Percentiles rank a stretch among this genome's conserved stretches.
Conservation (phyloP, 345 rosid species). For the Hevea brasiliensis region DNA sequence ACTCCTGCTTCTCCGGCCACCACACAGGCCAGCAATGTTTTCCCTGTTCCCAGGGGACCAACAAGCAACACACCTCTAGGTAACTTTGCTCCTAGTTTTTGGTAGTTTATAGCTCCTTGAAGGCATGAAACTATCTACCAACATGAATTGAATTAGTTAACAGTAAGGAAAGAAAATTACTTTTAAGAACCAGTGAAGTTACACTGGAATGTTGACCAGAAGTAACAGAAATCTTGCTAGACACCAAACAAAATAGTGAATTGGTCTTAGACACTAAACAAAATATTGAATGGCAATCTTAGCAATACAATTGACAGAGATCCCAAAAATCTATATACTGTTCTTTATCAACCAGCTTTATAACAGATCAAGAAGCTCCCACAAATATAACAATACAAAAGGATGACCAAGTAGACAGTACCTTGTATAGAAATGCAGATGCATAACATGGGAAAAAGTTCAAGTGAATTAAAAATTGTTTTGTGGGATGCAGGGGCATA, state of each 20-base stretch:
- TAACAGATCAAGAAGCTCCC: background rate
- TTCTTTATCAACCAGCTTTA: background rate
- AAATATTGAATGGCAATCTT: background rate
- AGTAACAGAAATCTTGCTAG: conserved; percentile 1
- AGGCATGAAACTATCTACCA: conserved; percentile 92
- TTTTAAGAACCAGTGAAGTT: background rate
- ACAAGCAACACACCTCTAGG: conserved; percentile 90
- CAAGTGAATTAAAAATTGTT: background rate
- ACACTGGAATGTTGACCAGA: background rate
- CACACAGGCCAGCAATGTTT: conserved; percentile 91
- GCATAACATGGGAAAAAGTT: background rate
- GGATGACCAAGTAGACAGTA: background rate
- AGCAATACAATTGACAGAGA: background rate
- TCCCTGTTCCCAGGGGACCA: conserved; percentile 98
- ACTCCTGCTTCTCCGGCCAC: conserved; percentile 98
- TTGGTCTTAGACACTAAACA: background rate
- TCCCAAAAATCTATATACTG: background rate
- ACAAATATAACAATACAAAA: background rate
- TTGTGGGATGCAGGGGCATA: background rate
- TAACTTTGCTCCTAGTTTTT: conserved; percentile 80
- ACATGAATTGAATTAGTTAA: conserved; percentile 22
- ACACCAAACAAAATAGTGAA: background rate
- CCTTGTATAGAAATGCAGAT: background rate
- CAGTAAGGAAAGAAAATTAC: conserved; percentile 1
- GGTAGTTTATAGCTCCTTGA: conserved; percentile 83